Percentiles rank a stretch among this genome's conserved stretches.
Evolutionary conservation across 768 basidiomycete species (phyloP).

Genomic region (Leccinum arenicola): DNA sequence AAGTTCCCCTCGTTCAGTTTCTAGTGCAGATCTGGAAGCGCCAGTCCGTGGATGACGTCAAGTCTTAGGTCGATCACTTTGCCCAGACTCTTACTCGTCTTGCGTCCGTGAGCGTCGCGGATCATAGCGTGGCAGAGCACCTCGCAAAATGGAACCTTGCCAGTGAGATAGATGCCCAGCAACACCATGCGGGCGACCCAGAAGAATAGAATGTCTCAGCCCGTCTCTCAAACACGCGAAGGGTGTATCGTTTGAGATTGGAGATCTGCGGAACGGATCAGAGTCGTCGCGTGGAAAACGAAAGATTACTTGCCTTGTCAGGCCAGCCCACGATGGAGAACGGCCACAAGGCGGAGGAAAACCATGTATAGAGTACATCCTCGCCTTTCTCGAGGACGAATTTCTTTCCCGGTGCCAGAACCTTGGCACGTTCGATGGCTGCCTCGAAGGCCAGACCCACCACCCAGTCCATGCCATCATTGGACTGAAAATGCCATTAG

Average conservation of each 20-base stretch:
- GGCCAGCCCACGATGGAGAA: conserved; percentile 97
- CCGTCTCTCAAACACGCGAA: conserved; percentile 54
- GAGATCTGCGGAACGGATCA: conserved; percentile 38
- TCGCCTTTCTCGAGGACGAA: conserved; percentile 90
- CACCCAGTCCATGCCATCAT: conserved; percentile 80
- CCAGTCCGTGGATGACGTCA: conserved; percentile 70
- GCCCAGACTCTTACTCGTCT: conserved; percentile 98
- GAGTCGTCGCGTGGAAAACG: not conserved
- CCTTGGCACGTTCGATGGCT: conserved; percentile 72
- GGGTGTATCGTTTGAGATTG: conserved; percentile 82
- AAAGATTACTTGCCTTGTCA: conserved; percentile 54
- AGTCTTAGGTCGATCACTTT: conserved; percentile 99
- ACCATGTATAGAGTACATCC: conserved; percentile 99
- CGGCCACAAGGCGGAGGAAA: conserved; percentile 96
- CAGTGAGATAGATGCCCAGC: conserved; percentile 67
- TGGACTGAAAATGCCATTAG: conserved; percentile 36
- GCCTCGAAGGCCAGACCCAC: conserved; percentile 78
- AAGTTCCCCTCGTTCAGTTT: too few relatives aligned
- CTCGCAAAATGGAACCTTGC: conserved; percentile 89
- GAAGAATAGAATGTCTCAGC: conserved; percentile 87
- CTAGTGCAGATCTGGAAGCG: conserved; percentile 36
- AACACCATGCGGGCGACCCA: conserved; percentile 92
- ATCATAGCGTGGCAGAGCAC: conserved; percentile 99
- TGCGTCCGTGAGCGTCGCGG: conserved; percentile 95
- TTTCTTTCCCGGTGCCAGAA: conserved; percentile 58